Evolutionary conservation across 805 yeast genomes (phyloP).

Genomic region (Candida glaebosa): DNA sequence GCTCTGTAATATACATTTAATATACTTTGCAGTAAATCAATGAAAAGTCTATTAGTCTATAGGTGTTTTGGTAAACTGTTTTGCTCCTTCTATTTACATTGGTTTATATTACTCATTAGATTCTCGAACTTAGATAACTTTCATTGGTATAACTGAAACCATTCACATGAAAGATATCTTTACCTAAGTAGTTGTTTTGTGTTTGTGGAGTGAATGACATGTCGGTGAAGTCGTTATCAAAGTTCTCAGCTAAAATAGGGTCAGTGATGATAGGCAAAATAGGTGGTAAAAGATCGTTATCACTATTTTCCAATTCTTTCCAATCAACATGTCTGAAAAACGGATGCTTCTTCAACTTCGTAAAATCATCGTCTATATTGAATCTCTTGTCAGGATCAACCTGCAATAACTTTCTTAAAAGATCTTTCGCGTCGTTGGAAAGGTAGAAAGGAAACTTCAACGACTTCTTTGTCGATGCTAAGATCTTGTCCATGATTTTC

Average conservation of each 20-base stretch:
- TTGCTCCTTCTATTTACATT: not conserved
- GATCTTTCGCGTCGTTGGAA: constrained; percentile 40
- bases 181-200: constrained; percentile 13
- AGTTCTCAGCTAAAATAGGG: constrained; percentile 43
- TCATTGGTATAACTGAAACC: constrained; percentile 43
- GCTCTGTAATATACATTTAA: too few species aligned
- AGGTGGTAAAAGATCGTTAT: constrained; percentile 29
- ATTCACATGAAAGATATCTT: constrained; percentile 36
- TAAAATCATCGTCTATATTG: constrained; percentile 34
- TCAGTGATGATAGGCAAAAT: constrained; percentile 42
- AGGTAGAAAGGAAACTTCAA: constrained; percentile 39
- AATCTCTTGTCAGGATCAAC: constrained; percentile 35
- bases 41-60: not conserved
- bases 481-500: constrained; percentile 36
- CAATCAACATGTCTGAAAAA: constrained; percentile 39
- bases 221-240: constrained; percentile 39
- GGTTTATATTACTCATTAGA: not conserved
- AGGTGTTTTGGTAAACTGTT: not conserved
- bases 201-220: constrained; percentile 36
- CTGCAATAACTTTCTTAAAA: constrained; percentile 34
- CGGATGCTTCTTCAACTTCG: constrained; percentile 30
- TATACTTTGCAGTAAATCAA: too few species aligned
- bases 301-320: constrained; percentile 23
- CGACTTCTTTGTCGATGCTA: constrained; percentile 23
- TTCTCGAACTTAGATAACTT: constrained; percentile 20